Conservation (phyloP, 148 eudicot species). For the Diospyros lotus region DNA sequence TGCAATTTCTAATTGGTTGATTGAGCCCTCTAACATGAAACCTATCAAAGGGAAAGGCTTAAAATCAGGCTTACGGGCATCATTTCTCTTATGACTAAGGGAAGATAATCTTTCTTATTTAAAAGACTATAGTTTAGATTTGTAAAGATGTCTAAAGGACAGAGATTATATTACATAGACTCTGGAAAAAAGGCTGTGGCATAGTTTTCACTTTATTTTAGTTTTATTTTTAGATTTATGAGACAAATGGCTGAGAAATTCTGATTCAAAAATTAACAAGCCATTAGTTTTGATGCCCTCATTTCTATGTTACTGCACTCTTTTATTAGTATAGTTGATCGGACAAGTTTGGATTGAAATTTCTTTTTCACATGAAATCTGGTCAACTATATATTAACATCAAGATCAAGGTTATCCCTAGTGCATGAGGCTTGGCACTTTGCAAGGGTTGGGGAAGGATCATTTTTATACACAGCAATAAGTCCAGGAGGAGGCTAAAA, state of each 20-base stretch:
- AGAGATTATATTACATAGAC: not conserved
- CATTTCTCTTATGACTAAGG: not conserved
- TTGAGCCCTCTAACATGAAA: not conserved
- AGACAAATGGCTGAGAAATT: too few relatives aligned
- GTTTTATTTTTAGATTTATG: too few relatives aligned
- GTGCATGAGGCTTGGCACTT: too few relatives aligned
- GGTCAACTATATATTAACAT: too few relatives aligned
- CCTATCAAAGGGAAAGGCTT: not conserved
- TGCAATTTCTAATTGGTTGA: conserved; percentile 3
- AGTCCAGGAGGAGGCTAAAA: too few relatives aligned
- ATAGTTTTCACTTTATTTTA: not conserved
- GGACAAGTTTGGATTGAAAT: too few relatives aligned
- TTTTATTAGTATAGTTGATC: too few relatives aligned
- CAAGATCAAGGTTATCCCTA: too few relatives aligned
- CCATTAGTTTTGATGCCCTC: not conserved
- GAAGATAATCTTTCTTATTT: not conserved
- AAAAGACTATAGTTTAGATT: not conserved
- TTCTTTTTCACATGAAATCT: too few relatives aligned
- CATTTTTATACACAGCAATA: too few relatives aligned
- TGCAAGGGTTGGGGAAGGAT: too few relatives aligned
- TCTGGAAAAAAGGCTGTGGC: not conserved
- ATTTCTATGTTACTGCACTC: too few relatives aligned
- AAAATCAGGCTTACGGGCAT: not conserved
- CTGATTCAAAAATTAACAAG: not conserved
- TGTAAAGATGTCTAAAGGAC: not conserved